Conservation (phyloP, 2,329 filamentous ascomycete species). For the Aspergillus awamori region DNA sequence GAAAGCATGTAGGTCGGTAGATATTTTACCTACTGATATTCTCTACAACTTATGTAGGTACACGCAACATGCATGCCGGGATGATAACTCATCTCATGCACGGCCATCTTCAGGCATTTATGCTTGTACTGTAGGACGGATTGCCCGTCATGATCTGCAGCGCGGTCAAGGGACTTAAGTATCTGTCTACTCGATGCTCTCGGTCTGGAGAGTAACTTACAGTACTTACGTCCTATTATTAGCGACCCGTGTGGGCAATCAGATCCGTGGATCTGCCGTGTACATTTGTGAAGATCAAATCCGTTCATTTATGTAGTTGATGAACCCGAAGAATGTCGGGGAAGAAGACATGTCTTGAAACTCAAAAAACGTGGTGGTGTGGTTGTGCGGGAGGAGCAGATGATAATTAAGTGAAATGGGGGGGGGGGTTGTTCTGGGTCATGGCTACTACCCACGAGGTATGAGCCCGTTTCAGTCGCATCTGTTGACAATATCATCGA, state of each 20-base stretch:
- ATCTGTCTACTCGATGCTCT: background rate
- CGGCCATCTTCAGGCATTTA: background rate
- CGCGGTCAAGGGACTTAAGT: background rate
- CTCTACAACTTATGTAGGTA: constrained; percentile 12
- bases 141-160: constrained; percentile 6
- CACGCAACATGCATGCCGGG: constrained; percentile 16
- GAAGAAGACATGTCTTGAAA: background rate
- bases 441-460: background rate
- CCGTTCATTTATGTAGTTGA: background rate
- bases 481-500: background rate
- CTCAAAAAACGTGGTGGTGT: background rate
- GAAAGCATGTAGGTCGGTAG: constrained; percentile 10
- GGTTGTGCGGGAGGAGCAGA: background rate
- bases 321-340: background rate
- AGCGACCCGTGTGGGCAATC: background rate
- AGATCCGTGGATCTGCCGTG: background rate
- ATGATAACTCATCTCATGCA: background rate
- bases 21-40: background rate
- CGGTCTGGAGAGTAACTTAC: background rate
- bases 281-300: background rate
- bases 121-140: background rate
- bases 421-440: background rate
- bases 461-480: background rate
- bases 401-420: background rate
- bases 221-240: background rate